Percentiles rank a stretch among this genome's conserved stretches.
Evolutionary conservation across 176 grass and related monocot species (phyloP).

Genomic region (Carex parvula): DNA sequence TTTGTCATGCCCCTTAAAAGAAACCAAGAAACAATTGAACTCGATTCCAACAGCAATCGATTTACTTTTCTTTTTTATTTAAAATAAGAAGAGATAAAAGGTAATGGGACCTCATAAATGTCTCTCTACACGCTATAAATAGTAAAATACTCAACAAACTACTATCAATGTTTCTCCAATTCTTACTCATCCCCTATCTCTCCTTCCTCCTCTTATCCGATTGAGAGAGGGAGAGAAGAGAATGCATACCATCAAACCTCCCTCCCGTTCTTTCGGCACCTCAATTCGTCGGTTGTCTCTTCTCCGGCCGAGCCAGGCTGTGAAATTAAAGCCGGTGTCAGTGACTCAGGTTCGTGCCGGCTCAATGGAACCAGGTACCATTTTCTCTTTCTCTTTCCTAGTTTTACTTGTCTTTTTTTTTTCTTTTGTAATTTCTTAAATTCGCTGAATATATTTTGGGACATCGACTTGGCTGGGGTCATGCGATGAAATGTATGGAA

Average conservation of each 20-base stretch:
- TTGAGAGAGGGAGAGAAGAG: slow-evolving; percentile 12
- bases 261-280: neutral
- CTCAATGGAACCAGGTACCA: slow-evolving; percentile 24
- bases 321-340: neutral
- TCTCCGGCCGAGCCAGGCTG: neutral
- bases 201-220: neutral
- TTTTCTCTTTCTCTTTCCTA: neutral
- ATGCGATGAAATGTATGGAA: neutral
- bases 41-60: neutral
- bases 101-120: neutral
- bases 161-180: neutral
- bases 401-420: neutral
- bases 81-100: neutral
- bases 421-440: neutral
- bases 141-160: neutral
- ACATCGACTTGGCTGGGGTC: neutral
- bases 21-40: neutral
- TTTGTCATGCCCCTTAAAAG: neutral
- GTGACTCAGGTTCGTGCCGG: neutral
- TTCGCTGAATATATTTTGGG: neutral
- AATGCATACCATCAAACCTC: slow-evolving; percentile 14
- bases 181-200: neutral
- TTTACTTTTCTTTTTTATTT: neutral
- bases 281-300: neutral
- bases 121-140: slow-evolving; percentile 10